Base-by-base conservation (phyloP, 495 filamentous ascomycete genomes). In the Parmelia sp. region DNA sequence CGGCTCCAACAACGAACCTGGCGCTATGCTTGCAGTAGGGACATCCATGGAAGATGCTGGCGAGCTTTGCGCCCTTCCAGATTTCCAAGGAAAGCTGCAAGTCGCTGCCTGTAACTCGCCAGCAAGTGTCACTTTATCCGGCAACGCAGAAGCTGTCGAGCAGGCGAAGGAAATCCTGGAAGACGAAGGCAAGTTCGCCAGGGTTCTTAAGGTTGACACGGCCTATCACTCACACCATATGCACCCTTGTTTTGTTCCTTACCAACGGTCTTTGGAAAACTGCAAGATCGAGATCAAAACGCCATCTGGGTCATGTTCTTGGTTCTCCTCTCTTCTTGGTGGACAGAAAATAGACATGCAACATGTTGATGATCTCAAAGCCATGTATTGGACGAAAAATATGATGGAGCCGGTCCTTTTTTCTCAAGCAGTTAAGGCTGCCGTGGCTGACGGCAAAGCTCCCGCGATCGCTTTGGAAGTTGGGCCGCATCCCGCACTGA, bases 211-310 rank as follows among this genome's bases (percentile, higher is more conserved):
- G 49, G 53, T 63, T n/a, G 61, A 63, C 31, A 31, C 49, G 49
- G 66, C 66, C 19, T 68, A 68, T 40, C 86, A 89, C 69, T 86
- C 84, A 0, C 78, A 77, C 3, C 84, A 76, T 56, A 88, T 89
- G 85, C 36, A 69, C 0, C 53, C 62, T 25, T 74, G 81, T 33
- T 74, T 77, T 0, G 68, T 44, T 6, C 61, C 73, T 31, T 88
- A 86, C 65, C 45, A 68, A 0, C 57, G 66, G n/a, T 49, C 70
- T 3, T 67, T 76, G 39, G 61, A 76, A 42, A 8, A 23, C 59
- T 8, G 69, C 49, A 25, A 57, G 53, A 6, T 63, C 70, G 42
- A 31, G 49, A 37, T 44, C 29, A 53, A 37, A 19, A 39, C 23
- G 0, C 14, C 51, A 23, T 23, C n/a, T 25, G 33, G 23, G 29